phyloP scores from a whole-genome alignment of 306 rosid genomes.

The Vicia villosa region DNA sequence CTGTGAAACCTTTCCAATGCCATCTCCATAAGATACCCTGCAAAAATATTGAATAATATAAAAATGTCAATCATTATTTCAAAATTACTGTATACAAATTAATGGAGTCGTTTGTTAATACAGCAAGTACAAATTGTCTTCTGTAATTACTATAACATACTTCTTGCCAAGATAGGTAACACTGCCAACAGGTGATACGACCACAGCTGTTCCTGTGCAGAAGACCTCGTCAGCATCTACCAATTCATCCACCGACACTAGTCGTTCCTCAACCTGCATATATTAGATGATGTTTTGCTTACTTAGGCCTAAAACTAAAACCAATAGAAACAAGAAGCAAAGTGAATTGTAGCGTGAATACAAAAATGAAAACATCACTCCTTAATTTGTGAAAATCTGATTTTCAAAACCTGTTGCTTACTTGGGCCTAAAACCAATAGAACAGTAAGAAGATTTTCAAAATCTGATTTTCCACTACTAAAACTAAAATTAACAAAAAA shows the following conservation, averaged over 20 bases:
- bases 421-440: too few species aligned
- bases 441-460: too few species aligned
- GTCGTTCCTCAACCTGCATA: slow-evolving; percentile 91
- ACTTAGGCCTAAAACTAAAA: slow-evolving; percentile 10
- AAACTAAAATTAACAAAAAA: too few species aligned
- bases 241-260: slow-evolving; percentile 82
- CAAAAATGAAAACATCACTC: not conserved
- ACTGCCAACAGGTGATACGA: slow-evolving; percentile 96
- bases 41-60: slow-evolving; percentile 2
- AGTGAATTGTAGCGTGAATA: not conserved
- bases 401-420: too few species aligned
- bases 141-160: slow-evolving; percentile 40
- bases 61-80: slow-evolving; percentile 9
- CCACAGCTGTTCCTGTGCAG: slow-evolving; percentile 98
- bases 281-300: slow-evolving; percentile 16
- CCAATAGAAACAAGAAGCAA: slow-evolving; percentile 9
- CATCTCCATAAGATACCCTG: slow-evolving; percentile 68
- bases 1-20: slow-evolving; percentile 75
- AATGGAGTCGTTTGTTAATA: slow-evolving; percentile 17
- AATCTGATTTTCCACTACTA: too few species aligned
- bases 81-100: slow-evolving; percentile 17
- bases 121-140: slow-evolving; percentile 22
- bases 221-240: slow-evolving; percentile 94
- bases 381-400: too few species aligned
- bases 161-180: slow-evolving; percentile 72